phyloP scores from a whole-genome alignment of 2,329 filamentous ascomycete species.

The Pseudocercospora musae region DNA sequence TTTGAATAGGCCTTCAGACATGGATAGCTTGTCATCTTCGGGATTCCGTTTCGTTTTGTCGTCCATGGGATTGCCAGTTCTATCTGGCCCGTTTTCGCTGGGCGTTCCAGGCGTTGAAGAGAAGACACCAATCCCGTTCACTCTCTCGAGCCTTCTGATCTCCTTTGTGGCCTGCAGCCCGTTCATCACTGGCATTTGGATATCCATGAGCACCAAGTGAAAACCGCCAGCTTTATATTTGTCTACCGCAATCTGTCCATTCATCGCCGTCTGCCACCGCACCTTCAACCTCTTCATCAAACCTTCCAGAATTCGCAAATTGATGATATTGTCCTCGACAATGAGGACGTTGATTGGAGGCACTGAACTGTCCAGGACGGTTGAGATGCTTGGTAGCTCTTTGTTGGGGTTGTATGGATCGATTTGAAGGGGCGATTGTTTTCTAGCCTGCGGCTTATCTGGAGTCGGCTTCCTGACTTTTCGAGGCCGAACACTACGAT shows the following conservation, averaged over 20 bases:
- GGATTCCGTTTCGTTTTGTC: constrained; percentile 39
- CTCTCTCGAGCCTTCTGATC: constrained; percentile 81
- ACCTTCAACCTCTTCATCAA: constrained; percentile 96
- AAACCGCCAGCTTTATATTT: constrained; percentile 94
- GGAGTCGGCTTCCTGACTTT: constrained; percentile 29
- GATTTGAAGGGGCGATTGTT: constrained; percentile 11
- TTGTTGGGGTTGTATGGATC: constrained; percentile 21
- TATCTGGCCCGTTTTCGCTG: constrained; percentile 32
- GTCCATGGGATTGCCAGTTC: constrained; percentile 38
- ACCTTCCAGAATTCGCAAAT: constrained; percentile 85
- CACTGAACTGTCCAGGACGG: constrained; percentile 72
- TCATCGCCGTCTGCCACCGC: constrained; percentile 94
- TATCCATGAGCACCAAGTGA: constrained; percentile 97
- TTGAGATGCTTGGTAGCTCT: constrained; percentile 21
- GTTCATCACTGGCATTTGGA: constrained; percentile 94
- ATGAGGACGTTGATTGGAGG: constrained; percentile 97
- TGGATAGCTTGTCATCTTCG: constrained; percentile 67
- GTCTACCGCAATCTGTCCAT: constrained; percentile 84
- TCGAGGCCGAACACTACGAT: constrained; percentile 21
- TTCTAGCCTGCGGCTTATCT: constrained; percentile 21
- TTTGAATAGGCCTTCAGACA: constrained; percentile 71
- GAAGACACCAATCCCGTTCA: constrained; percentile 92
- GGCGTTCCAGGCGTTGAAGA: constrained; percentile 47
- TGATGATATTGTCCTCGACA: constrained; percentile 98
- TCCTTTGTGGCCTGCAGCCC: constrained; percentile 92